A percentile compares a stretch with the other conserved stretches of the same genome.
Evolutionary conservation across 305 asterid genomes (phyloP).

Genomic region (Plantago coronopus): DNA sequence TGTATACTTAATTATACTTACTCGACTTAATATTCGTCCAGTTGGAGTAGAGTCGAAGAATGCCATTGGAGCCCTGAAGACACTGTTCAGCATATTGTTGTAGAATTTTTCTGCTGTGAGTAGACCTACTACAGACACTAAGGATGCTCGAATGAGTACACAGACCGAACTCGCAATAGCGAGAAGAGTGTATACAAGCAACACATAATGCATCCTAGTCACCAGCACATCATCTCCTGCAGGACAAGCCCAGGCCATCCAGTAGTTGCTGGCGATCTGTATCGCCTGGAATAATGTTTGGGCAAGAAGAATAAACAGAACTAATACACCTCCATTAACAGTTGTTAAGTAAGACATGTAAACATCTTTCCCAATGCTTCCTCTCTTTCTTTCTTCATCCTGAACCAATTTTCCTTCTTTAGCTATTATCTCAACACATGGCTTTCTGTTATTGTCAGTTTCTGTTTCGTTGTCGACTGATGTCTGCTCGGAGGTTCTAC

Average conservation of each 20-base stretch:
- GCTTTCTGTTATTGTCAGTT: constrained; percentile 44
- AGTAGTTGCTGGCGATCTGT: constrained; percentile 88
- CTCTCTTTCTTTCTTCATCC: constrained; percentile 93
- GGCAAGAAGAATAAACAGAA: constrained; percentile 77
- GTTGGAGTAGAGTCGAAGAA: constrained; percentile 97
- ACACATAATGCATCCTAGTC: constrained; percentile 48
- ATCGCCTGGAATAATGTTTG: constrained; percentile 75
- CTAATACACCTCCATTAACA: constrained; percentile 65
- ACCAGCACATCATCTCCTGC: constrained; percentile 47
- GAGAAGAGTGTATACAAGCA: constrained; percentile 62
- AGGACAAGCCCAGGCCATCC: constrained; percentile 99
- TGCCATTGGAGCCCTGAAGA: constrained; percentile 83
- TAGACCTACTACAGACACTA: constrained; percentile 68
- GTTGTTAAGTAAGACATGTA: constrained; percentile 74
- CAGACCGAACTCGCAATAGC: constrained; percentile 74
- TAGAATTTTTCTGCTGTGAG: constrained; percentile 77
- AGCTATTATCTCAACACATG: constrained; percentile 62
- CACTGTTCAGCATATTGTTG: constrained; percentile 67
- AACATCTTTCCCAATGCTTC: constrained; percentile 88
- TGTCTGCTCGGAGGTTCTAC: constrained; percentile 44
- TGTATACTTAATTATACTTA: constrained; percentile 18
- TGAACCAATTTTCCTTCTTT: constrained; percentile 81
- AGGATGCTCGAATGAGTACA: constrained; percentile 64
- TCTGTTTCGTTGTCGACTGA: constrained; percentile 43
- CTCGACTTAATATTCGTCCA: constrained; percentile 90